A percentile compares a stretch with the other conserved stretches of the same genome.
These are phyloP conservation scores for Rhodotorula sp. DNA, from an alignment of 1,284 basidiomycete genomes.

Conservation along the genomic window DNA sequence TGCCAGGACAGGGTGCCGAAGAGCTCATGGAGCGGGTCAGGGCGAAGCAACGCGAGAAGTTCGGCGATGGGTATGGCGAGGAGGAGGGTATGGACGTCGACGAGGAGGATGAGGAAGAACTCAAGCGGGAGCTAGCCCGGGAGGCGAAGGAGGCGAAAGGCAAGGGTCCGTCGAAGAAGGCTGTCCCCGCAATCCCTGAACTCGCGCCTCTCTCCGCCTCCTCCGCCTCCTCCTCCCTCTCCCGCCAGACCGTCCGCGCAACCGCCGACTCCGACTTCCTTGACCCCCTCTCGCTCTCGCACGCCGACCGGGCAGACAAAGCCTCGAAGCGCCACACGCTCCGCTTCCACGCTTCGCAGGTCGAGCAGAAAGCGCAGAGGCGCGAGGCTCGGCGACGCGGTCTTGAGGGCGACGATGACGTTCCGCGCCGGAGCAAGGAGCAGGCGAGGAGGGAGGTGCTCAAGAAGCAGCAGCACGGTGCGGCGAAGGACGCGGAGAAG, in stretches of 20 bases:
- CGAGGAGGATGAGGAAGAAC: conserved; percentile 2
- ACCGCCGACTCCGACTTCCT: conserved; percentile 57
- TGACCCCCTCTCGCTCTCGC: conserved; percentile 66
- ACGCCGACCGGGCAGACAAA: conserved; percentile 77
- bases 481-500: conserved; percentile 33
- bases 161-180: conserved; percentile 24
- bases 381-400: conserved; percentile 46
- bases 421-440: conserved; percentile 63
- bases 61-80: conserved; percentile 8
- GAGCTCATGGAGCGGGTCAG: conserved; percentile 22
- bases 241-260: conserved; percentile 38
- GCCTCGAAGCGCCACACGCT: conserved; percentile 70
- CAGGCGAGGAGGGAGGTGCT: conserved; percentile 53
- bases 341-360: conserved; percentile 80
- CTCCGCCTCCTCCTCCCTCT: conserved; percentile 52
- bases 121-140: not conserved
- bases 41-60: conserved; percentile 28
- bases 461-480: conserved; percentile 49
- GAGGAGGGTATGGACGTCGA: conserved; percentile 8
- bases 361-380: conserved; percentile 65
- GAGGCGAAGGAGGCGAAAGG: not conserved
- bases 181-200: conserved; percentile 5
- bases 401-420: conserved; percentile 73
- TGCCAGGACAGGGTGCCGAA: conserved; percentile 26
- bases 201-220: conserved; percentile 60